Percentiles rank a stretch among this genome's conserved stretches.
These are phyloP conservation scores for Phytopythium chamaehyphon DNA, from an alignment of 352 stramenopile species.

Conservation along the genomic window DNA sequence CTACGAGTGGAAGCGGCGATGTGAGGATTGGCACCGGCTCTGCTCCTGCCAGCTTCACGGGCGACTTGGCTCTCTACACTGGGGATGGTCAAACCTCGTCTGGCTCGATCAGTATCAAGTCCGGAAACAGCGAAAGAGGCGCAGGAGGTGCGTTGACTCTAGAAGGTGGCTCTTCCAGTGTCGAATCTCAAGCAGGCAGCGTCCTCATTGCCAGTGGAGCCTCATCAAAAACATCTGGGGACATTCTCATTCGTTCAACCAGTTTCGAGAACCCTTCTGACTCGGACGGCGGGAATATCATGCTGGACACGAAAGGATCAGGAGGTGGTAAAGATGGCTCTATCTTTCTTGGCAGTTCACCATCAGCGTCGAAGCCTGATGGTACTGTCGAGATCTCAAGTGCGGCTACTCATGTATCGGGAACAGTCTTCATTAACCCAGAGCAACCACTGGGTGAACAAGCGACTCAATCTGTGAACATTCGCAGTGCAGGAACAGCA, in stretches of 20 bases:
- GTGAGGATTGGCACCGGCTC: constrained; percentile 33
- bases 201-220: constrained; percentile 26
- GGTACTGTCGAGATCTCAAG: constrained; percentile 1
- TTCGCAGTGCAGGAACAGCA: constrained; percentile 14
- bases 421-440: constrained; percentile 20
- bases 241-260: constrained; percentile 18
- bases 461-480: constrained; percentile 14
- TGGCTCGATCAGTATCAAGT: constrained; percentile 24
- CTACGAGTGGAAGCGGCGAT: constrained; percentile 23
- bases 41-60: constrained; percentile 24
- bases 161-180: constrained; percentile 31
- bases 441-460: constrained; percentile 3
- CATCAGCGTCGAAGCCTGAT: background rate
- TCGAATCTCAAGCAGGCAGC: constrained; percentile 16
- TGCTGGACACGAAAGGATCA: constrained; percentile 23
- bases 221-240: constrained; percentile 16
- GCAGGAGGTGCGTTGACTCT: constrained; percentile 32
- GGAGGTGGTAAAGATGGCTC: constrained; percentile 23
- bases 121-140: constrained; percentile 25
- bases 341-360: constrained; percentile 8
- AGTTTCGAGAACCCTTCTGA: constrained; percentile 20
- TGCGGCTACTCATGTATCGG: constrained; percentile 17
- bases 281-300: constrained; percentile 25
- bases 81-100: constrained; percentile 18
- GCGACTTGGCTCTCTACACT: constrained; percentile 26